These are phyloP conservation scores for Boletus fagicola DNA, from an alignment of 768 basidiomycete genomes.

Conservation along the genomic window DNA sequence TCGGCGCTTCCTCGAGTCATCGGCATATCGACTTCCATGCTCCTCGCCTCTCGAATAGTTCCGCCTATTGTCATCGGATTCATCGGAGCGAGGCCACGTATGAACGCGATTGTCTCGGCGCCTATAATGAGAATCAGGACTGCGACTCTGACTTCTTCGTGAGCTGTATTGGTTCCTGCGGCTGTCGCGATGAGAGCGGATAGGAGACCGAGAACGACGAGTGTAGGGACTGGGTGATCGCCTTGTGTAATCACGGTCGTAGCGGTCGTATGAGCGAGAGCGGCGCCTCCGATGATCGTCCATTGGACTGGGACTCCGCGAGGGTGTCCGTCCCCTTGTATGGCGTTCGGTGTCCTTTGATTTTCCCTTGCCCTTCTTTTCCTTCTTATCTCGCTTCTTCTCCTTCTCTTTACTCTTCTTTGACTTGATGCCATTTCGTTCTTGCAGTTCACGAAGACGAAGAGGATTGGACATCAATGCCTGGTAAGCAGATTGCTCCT, in stretches of 20 bases:
- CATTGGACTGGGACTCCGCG: constrained; percentile 34
- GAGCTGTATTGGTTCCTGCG: constrained; percentile 22
- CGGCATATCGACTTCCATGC: constrained; percentile 21
- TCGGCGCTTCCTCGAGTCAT: constrained; percentile 40
- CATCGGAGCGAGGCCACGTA: constrained; percentile 51
- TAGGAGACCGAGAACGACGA: constrained; percentile 52
- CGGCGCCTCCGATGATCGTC: constrained; percentile 28
- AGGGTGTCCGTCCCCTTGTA: constrained; percentile 31
- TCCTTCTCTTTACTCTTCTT: constrained; percentile 73
- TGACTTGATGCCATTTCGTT: constrained; percentile 75
- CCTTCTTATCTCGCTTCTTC: constrained; percentile 51
- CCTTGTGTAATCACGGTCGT: constrained; percentile 28
- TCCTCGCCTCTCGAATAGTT: constrained; percentile 29
- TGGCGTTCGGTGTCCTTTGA: constrained; percentile 29
- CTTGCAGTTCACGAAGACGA: constrained; percentile 76
- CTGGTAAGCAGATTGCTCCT: constrained; percentile 92
- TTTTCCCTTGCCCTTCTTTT: constrained; percentile 37
- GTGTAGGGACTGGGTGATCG: constrained; percentile 45
- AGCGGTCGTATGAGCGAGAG: constrained; percentile 32
- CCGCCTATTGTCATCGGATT: constrained; percentile 45
- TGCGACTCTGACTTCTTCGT: constrained; percentile 31
- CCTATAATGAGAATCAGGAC: constrained; percentile 24
- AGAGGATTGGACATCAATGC: constrained; percentile 84
- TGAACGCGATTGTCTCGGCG: constrained; percentile 29
- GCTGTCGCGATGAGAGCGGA: constrained; percentile 21